These are phyloP conservation scores for Iberis pinnata DNA, from an alignment of 345 rosid species.

Conservation along the genomic window DNA sequence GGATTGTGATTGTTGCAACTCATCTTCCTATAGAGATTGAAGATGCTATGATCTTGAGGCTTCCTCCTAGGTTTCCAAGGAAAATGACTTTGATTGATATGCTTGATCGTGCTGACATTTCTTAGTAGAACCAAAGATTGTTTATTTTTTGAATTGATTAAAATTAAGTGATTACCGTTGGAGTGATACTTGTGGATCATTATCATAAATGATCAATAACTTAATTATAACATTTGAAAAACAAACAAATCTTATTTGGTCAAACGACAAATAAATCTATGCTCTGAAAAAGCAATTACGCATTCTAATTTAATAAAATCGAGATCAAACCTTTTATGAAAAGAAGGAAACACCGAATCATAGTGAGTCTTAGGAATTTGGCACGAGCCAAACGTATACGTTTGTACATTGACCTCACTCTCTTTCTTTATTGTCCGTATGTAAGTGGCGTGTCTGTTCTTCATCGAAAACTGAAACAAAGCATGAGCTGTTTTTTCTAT, in stretches of 20 bases:
- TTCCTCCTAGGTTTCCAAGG: slow-evolving; percentile 78
- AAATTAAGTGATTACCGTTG: too few relatives aligned
- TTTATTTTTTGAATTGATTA: too few relatives aligned
- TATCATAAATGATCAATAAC: too few relatives aligned
- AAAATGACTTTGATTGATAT: slow-evolving; percentile 71
- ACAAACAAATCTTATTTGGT: too few relatives aligned
- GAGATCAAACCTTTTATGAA: too few relatives aligned
- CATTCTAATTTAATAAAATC: too few relatives aligned
- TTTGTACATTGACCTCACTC: slow-evolving; percentile 23
- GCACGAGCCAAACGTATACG: slow-evolving; percentile 33
- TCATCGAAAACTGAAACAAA: slow-evolving; percentile 23
- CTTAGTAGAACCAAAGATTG: slow-evolving; percentile 28
- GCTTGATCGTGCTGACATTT: slow-evolving; percentile 63
- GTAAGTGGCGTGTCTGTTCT: slow-evolving; percentile 31
- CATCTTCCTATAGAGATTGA: slow-evolving; percentile 79
- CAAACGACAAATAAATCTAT: too few relatives aligned
- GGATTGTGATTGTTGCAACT: slow-evolving; percentile 78
- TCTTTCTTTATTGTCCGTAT: background rate
- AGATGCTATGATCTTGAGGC: slow-evolving; percentile 70
- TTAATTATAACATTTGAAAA: too few relatives aligned
- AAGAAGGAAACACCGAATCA: too few relatives aligned
- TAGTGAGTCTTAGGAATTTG: too few relatives aligned
- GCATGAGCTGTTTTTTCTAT: slow-evolving; percentile 22
- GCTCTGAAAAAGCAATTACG: too few relatives aligned
- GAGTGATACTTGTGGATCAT: too few relatives aligned